Evolutionary conservation across 176 grass and related monocot genomes (phyloP).

Genomic region (Phragmites australis): DNA sequence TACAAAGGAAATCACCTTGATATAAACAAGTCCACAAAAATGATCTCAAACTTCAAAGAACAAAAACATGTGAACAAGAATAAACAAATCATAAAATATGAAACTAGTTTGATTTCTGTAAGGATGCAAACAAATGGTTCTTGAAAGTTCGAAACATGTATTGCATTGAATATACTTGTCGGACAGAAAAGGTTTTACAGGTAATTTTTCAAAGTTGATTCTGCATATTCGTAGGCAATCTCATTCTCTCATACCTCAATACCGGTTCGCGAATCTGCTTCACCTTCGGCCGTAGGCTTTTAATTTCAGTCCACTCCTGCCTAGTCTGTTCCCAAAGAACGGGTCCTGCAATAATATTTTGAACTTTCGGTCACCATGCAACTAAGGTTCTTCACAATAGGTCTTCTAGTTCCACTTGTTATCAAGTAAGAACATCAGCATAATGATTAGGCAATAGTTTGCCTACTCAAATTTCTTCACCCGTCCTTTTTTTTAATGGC

Average conservation of each 20-base stretch:
- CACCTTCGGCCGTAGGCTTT: conserved; percentile 30
- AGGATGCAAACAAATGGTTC: conserved; percentile 2
- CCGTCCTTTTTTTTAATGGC: not conserved
- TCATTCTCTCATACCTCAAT: conserved; percentile 43
- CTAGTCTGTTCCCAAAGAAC: conserved; percentile 55
- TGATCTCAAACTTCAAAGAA: not conserved
- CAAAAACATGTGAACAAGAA: not conserved
- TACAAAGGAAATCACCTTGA: not conserved
- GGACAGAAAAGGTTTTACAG: not conserved
- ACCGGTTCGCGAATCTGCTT: conserved; percentile 49
- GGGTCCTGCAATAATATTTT: conserved; percentile 35
- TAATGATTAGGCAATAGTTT: not conserved
- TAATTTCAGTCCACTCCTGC: conserved; percentile 52
- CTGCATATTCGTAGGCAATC: not conserved
- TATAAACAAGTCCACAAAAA: not conserved
- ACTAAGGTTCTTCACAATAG: not conserved
- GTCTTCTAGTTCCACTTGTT: not conserved
- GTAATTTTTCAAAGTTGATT: conserved; percentile 2
- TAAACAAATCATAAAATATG: conserved; percentile 3
- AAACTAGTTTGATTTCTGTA: not conserved
- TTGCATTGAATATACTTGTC: not conserved
- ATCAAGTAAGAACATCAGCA: conserved; percentile 4
- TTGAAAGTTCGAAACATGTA: not conserved
- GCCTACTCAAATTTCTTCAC: not conserved
- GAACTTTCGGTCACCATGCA: not conserved